Percentiles rank a stretch among this genome's conserved stretches.
These are phyloP conservation scores for Aspergillus hancockii DNA, from an alignment of 495 filamentous ascomycete genomes.

Conservation along the genomic window DNA sequence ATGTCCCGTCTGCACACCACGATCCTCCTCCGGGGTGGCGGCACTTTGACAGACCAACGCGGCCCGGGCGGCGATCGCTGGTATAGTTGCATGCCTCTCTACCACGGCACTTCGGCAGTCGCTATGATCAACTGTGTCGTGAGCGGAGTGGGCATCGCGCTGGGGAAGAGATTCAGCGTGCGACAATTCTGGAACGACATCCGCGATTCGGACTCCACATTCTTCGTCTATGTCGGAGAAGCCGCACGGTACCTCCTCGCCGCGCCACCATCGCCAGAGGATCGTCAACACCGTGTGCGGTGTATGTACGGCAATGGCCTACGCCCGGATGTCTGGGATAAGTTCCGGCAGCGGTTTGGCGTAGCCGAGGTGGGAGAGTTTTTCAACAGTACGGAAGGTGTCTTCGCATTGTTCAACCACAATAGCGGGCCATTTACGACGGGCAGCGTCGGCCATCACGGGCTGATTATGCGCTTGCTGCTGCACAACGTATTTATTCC, in stretches of 20 bases:
- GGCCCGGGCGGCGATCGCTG: constrained; percentile 59
- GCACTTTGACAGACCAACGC: constrained; percentile 25
- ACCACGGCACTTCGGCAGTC: constrained; percentile 73
- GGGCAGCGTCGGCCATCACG: constrained; percentile 72
- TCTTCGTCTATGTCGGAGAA: constrained; percentile 84
- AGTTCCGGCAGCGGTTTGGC: constrained; percentile 65
- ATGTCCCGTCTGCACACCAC: constrained; percentile 36
- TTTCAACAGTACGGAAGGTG: constrained; percentile 67
- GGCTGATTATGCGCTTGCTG: constrained; percentile 52
- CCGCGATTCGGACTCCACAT: constrained; percentile 64
- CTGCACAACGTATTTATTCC: constrained; percentile 59
- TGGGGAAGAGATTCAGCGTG: constrained; percentile 70
- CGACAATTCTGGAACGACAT: constrained; percentile 76
- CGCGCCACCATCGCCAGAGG: constrained; percentile 61
- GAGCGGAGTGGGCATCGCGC: constrained; percentile 60
- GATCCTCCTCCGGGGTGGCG: constrained; percentile 27
- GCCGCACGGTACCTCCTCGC: constrained; percentile 75
- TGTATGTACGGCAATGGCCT: constrained; percentile 78
- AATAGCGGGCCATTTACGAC: constrained; percentile 60
- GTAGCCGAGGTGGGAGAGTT: constrained; percentile 62
- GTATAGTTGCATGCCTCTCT: constrained; percentile 81
- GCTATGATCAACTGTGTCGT: constrained; percentile 54
- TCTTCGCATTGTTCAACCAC: constrained; percentile 60
- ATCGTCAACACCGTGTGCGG: constrained; percentile 65
- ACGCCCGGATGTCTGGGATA: constrained; percentile 74